These are phyloP conservation scores for Globisporangium abappressorium DNA, from an alignment of 352 stramenopile species.

Conservation along the genomic window DNA sequence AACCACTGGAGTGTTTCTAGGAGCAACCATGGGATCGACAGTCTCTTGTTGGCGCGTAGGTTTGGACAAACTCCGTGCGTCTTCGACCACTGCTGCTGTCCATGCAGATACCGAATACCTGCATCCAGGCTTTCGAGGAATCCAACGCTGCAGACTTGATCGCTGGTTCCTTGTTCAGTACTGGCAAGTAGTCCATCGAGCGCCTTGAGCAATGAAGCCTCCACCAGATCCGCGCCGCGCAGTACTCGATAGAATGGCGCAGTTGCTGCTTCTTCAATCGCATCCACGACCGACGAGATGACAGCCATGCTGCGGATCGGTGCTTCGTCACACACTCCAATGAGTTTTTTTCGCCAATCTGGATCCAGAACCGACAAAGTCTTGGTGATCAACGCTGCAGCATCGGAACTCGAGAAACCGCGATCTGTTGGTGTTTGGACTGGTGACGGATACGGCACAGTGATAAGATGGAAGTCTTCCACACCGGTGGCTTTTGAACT, in stretches of 20 bases:
- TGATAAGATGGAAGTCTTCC: slow-evolving; percentile 26
- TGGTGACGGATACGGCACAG: slow-evolving; percentile 20
- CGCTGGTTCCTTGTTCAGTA: background rate
- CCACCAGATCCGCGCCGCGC: background rate
- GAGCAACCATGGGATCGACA: background rate
- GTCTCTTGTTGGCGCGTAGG: background rate
- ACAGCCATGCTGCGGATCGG: background rate
- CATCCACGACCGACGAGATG: slow-evolving; percentile 13
- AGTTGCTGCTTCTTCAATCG: slow-evolving; percentile 6
- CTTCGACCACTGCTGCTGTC: slow-evolving; percentile 1
- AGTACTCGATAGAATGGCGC: slow-evolving; percentile 18
- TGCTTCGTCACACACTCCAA: background rate
- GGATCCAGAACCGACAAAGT: slow-evolving; percentile 24
- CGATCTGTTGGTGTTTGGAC: slow-evolving; percentile 5
- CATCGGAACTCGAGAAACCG: slow-evolving; percentile 4
- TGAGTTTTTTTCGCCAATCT: slow-evolving; percentile 23
- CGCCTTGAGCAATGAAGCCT: background rate
- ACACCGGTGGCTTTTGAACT: slow-evolving; percentile 13
- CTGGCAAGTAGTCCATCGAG: background rate
- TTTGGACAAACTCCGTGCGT: background rate
- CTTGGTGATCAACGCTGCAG: slow-evolving; percentile 3
- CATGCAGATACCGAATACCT: background rate
- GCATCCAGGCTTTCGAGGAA: background rate
- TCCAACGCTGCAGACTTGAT: background rate
- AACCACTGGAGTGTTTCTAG: slow-evolving; percentile 16